Base-by-base conservation (phyloP, 148 eudicot genomes). In the Salicornia ramosissima region DNA sequence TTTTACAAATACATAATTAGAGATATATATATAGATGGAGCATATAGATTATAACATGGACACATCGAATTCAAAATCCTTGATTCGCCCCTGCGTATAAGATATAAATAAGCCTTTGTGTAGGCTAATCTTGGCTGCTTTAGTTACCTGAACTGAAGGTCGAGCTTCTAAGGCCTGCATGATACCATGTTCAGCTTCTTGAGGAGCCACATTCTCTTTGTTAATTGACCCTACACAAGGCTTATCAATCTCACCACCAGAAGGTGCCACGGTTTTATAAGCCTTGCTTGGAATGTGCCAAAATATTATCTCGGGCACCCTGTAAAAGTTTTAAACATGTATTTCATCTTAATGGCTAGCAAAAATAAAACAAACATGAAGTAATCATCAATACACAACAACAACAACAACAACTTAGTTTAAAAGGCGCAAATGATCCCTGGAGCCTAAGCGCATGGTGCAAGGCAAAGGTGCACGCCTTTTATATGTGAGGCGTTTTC, bases 201-300 rank as follows among this genome's bases (percentile, higher is more conserved):
- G 98, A 75, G 90, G 67, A 66, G 90, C 87, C 74, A 92, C 94
- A 0, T 40, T 77, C 81, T 92, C 98, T 69, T 58, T 68, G 82
- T 88, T 88, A 33, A 92, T 88, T 31, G 94, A 90, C 60, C 97
- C 97, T 6, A 86, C 85, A 71, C 98, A 92, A 51, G 69, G 83
- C 19, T 77, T 75, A 0, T n/a, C 59, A 19, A 42, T 25, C 33
- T 31, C 40, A 56, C 71, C 78, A 46, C 71, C 78, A 46, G 59
- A 77, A 24, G 90, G 95, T 53, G 97, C 89, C 68, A 88, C 91
- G 28, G 70, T 61, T 19, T 74, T 67, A 60, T 88, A 92, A 46
- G 90, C 91, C 78, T 56, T 76, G 71, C 88, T 88, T 31, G 96
- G 96, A 75, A 92, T 92, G 75, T 92, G 98, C 96, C 96, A 92